Conservation (phyloP, 169 alveolate species). For the Eimeria sp. region DNA sequence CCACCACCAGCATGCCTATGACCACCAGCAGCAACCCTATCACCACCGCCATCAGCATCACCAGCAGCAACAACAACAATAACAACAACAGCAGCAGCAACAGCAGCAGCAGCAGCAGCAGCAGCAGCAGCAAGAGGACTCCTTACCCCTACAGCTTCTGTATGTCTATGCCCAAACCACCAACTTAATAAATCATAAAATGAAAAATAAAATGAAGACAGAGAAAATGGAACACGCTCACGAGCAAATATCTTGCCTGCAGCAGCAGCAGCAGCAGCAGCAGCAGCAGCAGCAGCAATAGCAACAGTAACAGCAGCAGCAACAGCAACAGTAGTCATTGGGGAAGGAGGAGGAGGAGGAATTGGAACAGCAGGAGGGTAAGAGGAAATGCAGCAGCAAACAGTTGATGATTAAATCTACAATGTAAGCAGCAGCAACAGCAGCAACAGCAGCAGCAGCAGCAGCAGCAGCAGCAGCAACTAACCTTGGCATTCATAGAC, state of each 20-base stretch:
- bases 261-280: background rate
- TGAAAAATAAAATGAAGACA: background rate
- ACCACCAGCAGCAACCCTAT: background rate
- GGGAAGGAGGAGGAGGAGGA: background rate
- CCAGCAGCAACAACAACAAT: background rate
- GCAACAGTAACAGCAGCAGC: conserved; percentile 35
- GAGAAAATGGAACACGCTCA: background rate
- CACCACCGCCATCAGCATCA: background rate
- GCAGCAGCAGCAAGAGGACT: background rate
- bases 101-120: conserved; percentile 28
- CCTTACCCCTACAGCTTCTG: conserved; percentile 17
- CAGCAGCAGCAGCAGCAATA: conserved; percentile 17
- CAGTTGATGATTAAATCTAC: background rate
- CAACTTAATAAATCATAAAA: background rate
- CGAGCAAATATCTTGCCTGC: conserved; percentile 23
- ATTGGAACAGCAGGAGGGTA: background rate
- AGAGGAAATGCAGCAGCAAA: conserved; percentile 14
- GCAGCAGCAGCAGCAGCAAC: conserved; percentile 24
- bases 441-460: conserved; percentile 16
- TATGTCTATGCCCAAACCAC: background rate
- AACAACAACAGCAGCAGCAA: conserved; percentile 15
- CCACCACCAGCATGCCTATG: background rate
- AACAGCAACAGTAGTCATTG: background rate
- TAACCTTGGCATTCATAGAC: conserved; percentile 28
- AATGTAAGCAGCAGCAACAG: background rate